Conservation (phyloP, 176 grass and related monocot genomes). For the Rhipidocladum racemiflorum region DNA sequence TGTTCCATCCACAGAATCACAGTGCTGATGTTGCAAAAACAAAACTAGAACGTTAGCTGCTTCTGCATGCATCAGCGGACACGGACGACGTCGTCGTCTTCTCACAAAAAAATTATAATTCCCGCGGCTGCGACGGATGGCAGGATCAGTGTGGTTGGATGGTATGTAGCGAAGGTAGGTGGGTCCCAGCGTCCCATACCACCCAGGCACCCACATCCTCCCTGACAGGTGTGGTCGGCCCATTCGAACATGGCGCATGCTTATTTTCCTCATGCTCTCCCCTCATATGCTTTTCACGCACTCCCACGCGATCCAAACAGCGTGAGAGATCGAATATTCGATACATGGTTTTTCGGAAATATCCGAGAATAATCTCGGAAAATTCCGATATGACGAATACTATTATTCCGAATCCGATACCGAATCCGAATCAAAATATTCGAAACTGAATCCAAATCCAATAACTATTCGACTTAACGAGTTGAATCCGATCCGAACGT, state of each 20-base stretch:
- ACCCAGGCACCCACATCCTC: not conserved
- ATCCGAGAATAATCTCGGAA: too few relatives aligned
- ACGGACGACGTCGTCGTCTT: constrained; percentile 7
- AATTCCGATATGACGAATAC: too few relatives aligned
- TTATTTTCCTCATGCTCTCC: constrained; percentile 47
- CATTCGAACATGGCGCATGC: constrained; percentile 41
- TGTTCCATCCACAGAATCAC: constrained; percentile 3
- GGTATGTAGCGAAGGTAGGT: not conserved
- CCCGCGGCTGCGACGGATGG: not conserved
- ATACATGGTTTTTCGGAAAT: too few relatives aligned
- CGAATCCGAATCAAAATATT: too few relatives aligned
- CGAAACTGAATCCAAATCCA: too few relatives aligned
- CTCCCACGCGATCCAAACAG: not conserved
- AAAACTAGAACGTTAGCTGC: not conserved
- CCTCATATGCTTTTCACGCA: constrained; percentile 60
- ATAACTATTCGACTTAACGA: too few relatives aligned
- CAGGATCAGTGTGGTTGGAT: too few relatives aligned
- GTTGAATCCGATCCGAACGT: too few relatives aligned
- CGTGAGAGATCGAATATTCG: too few relatives aligned
- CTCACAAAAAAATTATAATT: not conserved
- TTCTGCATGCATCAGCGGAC: not conserved
- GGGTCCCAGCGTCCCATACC: not conserved
- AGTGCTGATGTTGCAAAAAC: not conserved
- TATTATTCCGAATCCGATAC: too few relatives aligned
- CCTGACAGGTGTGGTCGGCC: not conserved